Conservation (phyloP, 164 flowering plant species). For the Pachysandra terminalis region DNA sequence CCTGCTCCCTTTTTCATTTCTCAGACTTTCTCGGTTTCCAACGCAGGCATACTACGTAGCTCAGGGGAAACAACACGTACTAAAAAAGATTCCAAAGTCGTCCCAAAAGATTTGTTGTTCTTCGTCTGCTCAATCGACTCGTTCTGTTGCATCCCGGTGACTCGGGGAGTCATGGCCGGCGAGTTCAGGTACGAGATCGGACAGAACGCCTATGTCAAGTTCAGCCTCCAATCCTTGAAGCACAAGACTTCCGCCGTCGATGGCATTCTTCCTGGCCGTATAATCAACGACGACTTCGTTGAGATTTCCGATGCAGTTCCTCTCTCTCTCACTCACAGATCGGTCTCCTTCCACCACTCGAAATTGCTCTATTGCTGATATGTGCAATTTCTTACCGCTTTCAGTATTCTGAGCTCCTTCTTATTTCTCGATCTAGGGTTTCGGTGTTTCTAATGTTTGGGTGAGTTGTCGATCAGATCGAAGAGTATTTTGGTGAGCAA, state of each 20-base stretch:
- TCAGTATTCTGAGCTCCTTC: background rate
- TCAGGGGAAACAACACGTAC: no score
- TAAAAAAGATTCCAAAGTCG: no score
- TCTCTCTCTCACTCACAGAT: conserved; percentile 86
- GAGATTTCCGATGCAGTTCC: conserved; percentile 89
- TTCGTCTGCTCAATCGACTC: no score
- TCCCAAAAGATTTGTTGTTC: no score
- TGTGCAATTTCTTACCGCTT: background rate
- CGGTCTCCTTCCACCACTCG: conserved; percentile 83
- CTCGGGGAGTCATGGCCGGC: conserved; percentile 34
- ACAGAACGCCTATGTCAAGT: conserved; percentile 84
- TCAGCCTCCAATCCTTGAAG: conserved; percentile 79
- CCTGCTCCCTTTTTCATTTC: no score
- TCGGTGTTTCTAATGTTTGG: background rate
- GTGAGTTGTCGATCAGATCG: conserved; percentile 45
- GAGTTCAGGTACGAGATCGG: conserved; percentile 63
- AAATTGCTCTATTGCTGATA: conserved; percentile 85
- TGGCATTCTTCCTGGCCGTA: conserved; percentile 76
- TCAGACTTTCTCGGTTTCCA: no score
- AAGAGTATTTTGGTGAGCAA: conserved; percentile 62
- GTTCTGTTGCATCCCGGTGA: background rate
- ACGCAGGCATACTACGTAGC: no score
- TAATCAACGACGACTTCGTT: conserved; percentile 31
- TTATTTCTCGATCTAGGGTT: conserved; percentile 5
- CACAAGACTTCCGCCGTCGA: conserved; percentile 80